Evolutionary conservation across 148 eudicot genomes (phyloP), one percentile per base, ranked within the genome.

Genomic region (Nepenthes mirabilis): DNA sequence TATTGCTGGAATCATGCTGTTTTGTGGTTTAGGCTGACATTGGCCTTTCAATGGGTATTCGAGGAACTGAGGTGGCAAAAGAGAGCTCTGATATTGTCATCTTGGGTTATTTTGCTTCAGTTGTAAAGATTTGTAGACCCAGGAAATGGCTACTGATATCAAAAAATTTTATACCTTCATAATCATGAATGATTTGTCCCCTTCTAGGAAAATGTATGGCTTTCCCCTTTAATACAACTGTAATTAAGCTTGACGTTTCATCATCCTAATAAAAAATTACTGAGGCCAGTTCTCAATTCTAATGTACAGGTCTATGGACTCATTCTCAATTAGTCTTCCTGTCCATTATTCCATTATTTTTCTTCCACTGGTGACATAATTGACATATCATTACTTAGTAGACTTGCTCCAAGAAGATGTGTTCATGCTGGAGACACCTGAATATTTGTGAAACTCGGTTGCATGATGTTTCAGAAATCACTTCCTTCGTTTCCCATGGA

Each of bases 11-110:
- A 7, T 55, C 5, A 5, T 10, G 9, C 36, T 56, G 2, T 63
- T 11, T 49, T 49, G 14, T 49, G n/a, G 14, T 56, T 34, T 36
- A 65, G 68, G 83, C 80, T 4, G 80, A 80, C 54, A 65, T 80
- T 47, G 83, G 80, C 43, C 71, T 80, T 47, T 66, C 80, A 10
- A 76, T 80, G 83, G 83, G 83, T 9, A 76, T 79, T 51, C 68
- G 61, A 33, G 83, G 83, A n/a, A 79, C 80, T 0, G 83, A 75
- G 69, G 83, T 79, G 4, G 80, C 83, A 6, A 79, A 79, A 59
- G 80, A 79, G 63, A 73, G 80, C 61, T 79, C 83, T 1, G 83
- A 79, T 53, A 76, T 79, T 36, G 69, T 79, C 52, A 79, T 75
- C 62, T 57, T 79, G 55, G 83, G 75, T 55, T 80, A 79, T 56